phyloP scores from a whole-genome alignment of 2,329 filamentous ascomycete species.

The Trichophyton simii region DNA sequence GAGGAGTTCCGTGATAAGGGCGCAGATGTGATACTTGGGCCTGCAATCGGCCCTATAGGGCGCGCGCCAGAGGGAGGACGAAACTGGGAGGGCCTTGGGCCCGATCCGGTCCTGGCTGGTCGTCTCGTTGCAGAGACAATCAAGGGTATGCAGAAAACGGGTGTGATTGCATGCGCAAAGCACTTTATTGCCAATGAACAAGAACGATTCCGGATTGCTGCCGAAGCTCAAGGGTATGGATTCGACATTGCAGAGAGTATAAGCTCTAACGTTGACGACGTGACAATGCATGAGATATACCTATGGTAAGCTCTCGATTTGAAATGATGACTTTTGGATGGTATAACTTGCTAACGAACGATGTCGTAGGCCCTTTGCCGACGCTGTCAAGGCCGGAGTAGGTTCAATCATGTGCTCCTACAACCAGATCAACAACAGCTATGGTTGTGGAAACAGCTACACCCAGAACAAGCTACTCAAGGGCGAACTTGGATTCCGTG shows the following conservation, averaged over 20 bases:
- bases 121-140: slow-evolving; percentile 60
- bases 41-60: slow-evolving; percentile 62
- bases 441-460: slow-evolving; percentile 52
- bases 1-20: slow-evolving; percentile 63
- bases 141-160: slow-evolving; percentile 67
- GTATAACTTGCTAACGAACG: neutral
- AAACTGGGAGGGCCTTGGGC: slow-evolving; percentile 56
- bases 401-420: slow-evolving; percentile 61
- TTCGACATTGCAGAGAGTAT: slow-evolving; percentile 50
- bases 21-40: slow-evolving; percentile 61
- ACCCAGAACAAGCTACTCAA: slow-evolving; percentile 53
- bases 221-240: slow-evolving; percentile 47
- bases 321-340: neutral
- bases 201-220: slow-evolving; percentile 54
- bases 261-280: slow-evolving; percentile 51
- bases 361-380: slow-evolving; percentile 47
- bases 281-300: slow-evolving; percentile 52
- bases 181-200: slow-evolving; percentile 65
- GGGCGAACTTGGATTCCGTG: slow-evolving; percentile 62
- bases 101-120: slow-evolving; percentile 64
- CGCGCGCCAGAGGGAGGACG: slow-evolving; percentile 54
- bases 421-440: slow-evolving; percentile 58
- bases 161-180: slow-evolving; percentile 73
- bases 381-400: slow-evolving; percentile 54
- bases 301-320: slow-evolving; percentile 36